A percentile compares a stretch with the other conserved stretches of the same genome.
phyloP scores from a whole-genome alignment of 2,329 filamentous ascomycete genomes.

The Phaeosphaeria sp. region DNA sequence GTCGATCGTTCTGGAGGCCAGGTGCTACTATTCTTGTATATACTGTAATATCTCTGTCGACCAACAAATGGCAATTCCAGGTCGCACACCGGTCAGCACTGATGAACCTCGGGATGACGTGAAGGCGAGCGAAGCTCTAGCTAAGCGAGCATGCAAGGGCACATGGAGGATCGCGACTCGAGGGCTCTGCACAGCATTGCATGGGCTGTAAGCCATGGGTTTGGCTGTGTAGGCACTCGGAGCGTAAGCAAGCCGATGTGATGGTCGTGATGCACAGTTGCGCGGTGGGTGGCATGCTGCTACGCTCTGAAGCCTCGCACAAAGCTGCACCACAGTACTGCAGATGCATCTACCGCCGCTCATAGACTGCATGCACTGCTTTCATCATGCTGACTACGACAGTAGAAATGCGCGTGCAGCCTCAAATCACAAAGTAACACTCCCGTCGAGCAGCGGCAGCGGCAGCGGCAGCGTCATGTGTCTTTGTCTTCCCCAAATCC shows the following conservation, averaged over 20 bases:
- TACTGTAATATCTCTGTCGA: constrained; percentile 24
- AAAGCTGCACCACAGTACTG: not conserved
- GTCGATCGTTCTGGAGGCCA: constrained; percentile 12
- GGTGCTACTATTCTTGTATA: constrained; percentile 26
- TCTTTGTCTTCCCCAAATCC: constrained; percentile 12
- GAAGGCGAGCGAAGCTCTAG: constrained; percentile 13
- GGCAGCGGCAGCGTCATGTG: constrained; percentile 9
- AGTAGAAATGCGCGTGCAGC: not conserved
- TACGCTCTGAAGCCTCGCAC: not conserved
- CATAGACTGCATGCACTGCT: not conserved
- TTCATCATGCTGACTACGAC: not conserved
- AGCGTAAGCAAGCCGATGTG: not conserved
- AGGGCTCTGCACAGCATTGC: not conserved
- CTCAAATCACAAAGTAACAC: not conserved
- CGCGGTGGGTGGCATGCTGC: not conserved
- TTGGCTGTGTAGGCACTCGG: not conserved
- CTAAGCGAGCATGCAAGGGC: constrained; percentile 16
- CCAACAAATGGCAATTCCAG: constrained; percentile 15
- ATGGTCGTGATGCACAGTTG: not conserved
- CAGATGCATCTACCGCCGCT: not conserved
- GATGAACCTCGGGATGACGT: constrained; percentile 26
- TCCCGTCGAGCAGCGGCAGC: not conserved
- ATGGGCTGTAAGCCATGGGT: not conserved
- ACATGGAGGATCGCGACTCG: not conserved
- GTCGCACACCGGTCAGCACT: constrained; percentile 9